A percentile compares a stretch with the other conserved stretches of the same genome.
These are phyloP conservation scores for Thecaphora thlaspeos DNA, from an alignment of 1,284 basidiomycete genomes.

Conservation along the genomic window DNA sequence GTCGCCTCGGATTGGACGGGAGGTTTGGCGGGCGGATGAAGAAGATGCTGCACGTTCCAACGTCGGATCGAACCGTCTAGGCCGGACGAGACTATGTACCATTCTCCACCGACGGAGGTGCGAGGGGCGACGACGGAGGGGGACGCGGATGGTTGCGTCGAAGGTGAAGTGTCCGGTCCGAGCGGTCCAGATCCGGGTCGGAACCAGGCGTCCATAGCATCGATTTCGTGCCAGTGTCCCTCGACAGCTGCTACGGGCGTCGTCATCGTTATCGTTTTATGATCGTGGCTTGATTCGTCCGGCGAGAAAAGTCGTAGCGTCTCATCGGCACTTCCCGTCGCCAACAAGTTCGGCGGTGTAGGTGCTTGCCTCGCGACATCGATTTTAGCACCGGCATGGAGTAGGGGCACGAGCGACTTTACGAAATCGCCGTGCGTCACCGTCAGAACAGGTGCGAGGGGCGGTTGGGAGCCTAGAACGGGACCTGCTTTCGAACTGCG, in stretches of 20 bases:
- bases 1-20: neutral
- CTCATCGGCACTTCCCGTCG: constrained; percentile 26
- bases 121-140: too few relatives aligned
- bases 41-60: constrained; percentile 11
- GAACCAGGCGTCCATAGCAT: constrained; percentile 18
- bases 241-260: constrained; percentile 12
- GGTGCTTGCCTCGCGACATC: too few relatives aligned
- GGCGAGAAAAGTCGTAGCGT: constrained; percentile 15
- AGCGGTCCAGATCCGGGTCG: constrained; percentile 1
- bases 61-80: constrained; percentile 44
- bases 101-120: neutral
- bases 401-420: constrained; percentile 11
- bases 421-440: constrained; percentile 13
- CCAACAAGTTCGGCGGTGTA: neutral
- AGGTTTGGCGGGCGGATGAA: neutral
- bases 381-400: too few relatives aligned
- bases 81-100: constrained; percentile 32
- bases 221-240: constrained; percentile 48
- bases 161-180: too few relatives aligned
- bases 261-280: too few relatives aligned
- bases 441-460: neutral
- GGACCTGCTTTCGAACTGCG: neutral
- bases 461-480: neutral
- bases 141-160: too few relatives aligned
- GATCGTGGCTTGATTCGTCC: too few relatives aligned